Base-by-base conservation (phyloP, 2,329 filamentous ascomycete species). In the Paracamarosporium sp. region DNA sequence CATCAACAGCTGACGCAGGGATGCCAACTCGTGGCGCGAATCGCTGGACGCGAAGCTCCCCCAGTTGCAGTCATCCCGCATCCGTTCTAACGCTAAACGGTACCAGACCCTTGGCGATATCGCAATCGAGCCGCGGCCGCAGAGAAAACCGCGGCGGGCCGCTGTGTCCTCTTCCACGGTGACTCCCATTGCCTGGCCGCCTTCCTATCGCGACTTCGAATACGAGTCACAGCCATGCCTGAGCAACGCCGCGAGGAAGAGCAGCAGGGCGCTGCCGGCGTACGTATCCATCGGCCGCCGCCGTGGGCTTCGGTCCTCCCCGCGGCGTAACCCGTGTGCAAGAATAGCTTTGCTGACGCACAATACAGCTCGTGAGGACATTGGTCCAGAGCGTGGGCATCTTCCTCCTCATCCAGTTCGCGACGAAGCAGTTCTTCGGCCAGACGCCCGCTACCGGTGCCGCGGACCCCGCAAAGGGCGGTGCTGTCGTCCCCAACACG, bases 371-470 rank as follows among this genome's bases (percentile, higher is more conserved):
- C 24, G 51, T 78, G 38, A 67, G 62, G 58, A 74, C 81, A 27
- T 72, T 80, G 55, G 68, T 84, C 56, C 86, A 88, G 73, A 84
- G 82, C 60, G 70, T 88, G 44, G 83, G 79, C 67, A 82, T 89
- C 62, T 88, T 88, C 74, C 71, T 87, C 62, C 76, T 85, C 54
- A 79, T 83, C 46, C 86, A 89, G 66, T 85, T 83, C 63, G 79
- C 80, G 36, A 81, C 87, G 59, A 82, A 81, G 64, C 82, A 85
- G 60, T 82, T 86, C 71, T 81, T 86, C 63, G 80, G 81, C 50
- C 57, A 64, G 28, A 12, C 61, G 40, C 63, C 35, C 61, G 33
- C 61, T 59, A 24, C 61, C 45, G 30, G 41, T 20, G 27, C 56
- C 22, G 55, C 57, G 25, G 59, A 65, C 46, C 62, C 70, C 24